Percentiles rank a stretch among this genome's conserved stretches.
phyloP scores from a whole-genome alignment of 2,329 filamentous ascomycete species.

The Chaetomium sp. region DNA sequence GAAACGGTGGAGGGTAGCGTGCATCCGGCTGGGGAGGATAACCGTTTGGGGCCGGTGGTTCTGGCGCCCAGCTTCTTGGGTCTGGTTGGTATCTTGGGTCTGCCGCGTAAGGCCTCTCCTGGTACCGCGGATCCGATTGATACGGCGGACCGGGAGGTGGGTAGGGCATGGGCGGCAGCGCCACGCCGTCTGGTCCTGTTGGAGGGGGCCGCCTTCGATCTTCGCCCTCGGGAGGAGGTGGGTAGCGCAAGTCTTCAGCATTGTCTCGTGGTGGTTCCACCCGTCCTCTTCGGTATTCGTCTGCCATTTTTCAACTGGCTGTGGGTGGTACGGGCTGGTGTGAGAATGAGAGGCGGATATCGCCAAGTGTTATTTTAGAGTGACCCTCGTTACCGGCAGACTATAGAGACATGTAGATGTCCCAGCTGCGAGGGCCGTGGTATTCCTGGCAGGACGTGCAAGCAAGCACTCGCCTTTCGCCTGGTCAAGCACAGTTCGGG shows the following conservation, averaged over 20 bases:
- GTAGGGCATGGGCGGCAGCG: conserved; percentile 55
- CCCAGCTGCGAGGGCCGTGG: neutral
- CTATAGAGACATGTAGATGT: neutral
- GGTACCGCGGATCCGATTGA: conserved; percentile 26
- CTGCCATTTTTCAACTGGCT: conserved; percentile 40
- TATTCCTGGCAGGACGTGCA: neutral
- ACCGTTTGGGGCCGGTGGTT: conserved; percentile 45
- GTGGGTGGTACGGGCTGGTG: conserved; percentile 17
- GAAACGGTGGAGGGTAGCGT: conserved; percentile 28
- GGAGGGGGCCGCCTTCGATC: conserved; percentile 40
- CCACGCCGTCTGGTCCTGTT: conserved; percentile 44
- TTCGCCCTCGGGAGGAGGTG: conserved; percentile 47
- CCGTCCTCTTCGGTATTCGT: conserved; percentile 41
- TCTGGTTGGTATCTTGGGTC: conserved; percentile 33
- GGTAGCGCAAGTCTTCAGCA: conserved; percentile 48
- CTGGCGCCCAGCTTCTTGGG: conserved; percentile 30
- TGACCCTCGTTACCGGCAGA: neutral
- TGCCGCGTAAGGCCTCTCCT: conserved; percentile 39
- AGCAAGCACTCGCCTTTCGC: neutral
- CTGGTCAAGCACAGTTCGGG: neutral
- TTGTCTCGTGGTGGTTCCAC: conserved; percentile 42
- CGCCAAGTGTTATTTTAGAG: neutral
- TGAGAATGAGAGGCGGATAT: neutral
- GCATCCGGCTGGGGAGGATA: conserved; percentile 32
- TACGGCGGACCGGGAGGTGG: conserved; percentile 37